Percentiles rank a stretch among this genome's conserved stretches.
Evolutionary conservation across 2,329 filamentous ascomycete species (phyloP).

Genomic region (Aspergillus puulaauensis): DNA sequence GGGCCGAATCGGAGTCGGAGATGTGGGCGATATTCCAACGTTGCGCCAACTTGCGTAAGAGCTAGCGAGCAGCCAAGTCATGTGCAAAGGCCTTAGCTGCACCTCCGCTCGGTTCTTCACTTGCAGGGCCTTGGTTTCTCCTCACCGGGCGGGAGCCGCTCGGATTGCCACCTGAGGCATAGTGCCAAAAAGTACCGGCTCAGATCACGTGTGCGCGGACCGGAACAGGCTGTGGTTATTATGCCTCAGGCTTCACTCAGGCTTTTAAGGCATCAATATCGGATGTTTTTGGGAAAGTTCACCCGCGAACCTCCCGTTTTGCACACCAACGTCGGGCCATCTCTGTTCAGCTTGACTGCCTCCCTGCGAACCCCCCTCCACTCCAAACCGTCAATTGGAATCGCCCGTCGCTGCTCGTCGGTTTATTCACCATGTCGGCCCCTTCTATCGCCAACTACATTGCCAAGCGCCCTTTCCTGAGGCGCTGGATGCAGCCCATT

Average conservation of each 20-base stretch:
- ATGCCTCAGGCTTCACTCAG: slow-evolving; percentile 14
- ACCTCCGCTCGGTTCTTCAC: background rate
- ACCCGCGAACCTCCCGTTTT: slow-evolving; percentile 38
- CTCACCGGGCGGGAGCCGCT: background rate
- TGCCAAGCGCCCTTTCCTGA: slow-evolving; percentile 81
- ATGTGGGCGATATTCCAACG: slow-evolving; percentile 13
- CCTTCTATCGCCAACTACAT: slow-evolving; percentile 74
- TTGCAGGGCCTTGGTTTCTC: slow-evolving; percentile 1
- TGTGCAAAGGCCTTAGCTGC: slow-evolving; percentile 22
- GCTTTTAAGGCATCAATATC: slow-evolving; percentile 6
- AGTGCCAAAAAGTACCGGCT: background rate
- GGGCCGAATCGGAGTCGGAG: slow-evolving; percentile 8
- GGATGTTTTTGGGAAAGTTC: slow-evolving; percentile 30
- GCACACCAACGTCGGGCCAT: slow-evolving; percentile 41
- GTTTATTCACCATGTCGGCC: slow-evolving; percentile 62
- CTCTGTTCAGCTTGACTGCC: slow-evolving; percentile 33
- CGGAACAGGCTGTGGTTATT: background rate
- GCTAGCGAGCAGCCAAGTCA: slow-evolving; percentile 16
- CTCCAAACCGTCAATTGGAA: slow-evolving; percentile 33
- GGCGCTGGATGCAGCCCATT: slow-evolving; percentile 73
- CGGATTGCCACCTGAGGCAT: slow-evolving; percentile 25
- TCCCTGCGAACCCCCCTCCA: slow-evolving; percentile 25
- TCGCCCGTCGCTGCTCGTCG: slow-evolving; percentile 14
- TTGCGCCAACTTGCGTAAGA: slow-evolving; percentile 1
- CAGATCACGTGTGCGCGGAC: slow-evolving; percentile 7